Evolutionary conservation across 345 rosid species (phyloP), one percentile per base, ranked within the genome.

Genomic region (Melaleuca quinquenervia): DNA sequence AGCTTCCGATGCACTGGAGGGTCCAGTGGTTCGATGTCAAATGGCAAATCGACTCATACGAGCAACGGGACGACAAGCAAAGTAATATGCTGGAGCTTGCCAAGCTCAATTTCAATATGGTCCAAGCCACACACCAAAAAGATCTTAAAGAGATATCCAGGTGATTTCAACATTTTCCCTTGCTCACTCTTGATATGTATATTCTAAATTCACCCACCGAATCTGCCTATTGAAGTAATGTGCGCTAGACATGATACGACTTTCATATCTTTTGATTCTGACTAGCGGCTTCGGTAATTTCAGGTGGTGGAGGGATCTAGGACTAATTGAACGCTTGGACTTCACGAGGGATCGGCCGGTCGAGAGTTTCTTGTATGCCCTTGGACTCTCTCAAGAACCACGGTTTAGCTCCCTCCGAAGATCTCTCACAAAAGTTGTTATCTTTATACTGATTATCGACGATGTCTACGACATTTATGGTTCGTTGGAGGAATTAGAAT

Each of bases 401-500:
- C 82, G 83, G 21, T 83, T 48, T 60, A 88, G 88, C 83, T 58
- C 85, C 74, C 91, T 90, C 29, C 85, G 94, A 82, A 92, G 86
- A 89, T 85, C 88, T 85, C 89, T 94, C 2, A 91, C 94, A 2
- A 92, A 91, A 87, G 91, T 84, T 48, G 32, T 91, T 36, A 58
- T 88, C 52, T 56, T 94, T 86, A 41, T 94, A 84, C n/a, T 92
- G 24, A 76, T 89, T 14, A 90, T 92, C 2, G 96, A 94, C 78
- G 96, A 94, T 70, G 90, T 91, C 44, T 93, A 92, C 55, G 96
- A 92, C 64, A n/a, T 92, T 48, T 94, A 89, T 85, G 94, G 93
- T 54, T 91, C 93, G 27, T 5, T 90, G 22, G 85, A 94, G 11
- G 94, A 94, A 75, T 85, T 94, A 11, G 60, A 89, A 8, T 88